Conservation (phyloP, 805 yeast genomes). For the Teunomyces barrocoloradensis region DNA sequence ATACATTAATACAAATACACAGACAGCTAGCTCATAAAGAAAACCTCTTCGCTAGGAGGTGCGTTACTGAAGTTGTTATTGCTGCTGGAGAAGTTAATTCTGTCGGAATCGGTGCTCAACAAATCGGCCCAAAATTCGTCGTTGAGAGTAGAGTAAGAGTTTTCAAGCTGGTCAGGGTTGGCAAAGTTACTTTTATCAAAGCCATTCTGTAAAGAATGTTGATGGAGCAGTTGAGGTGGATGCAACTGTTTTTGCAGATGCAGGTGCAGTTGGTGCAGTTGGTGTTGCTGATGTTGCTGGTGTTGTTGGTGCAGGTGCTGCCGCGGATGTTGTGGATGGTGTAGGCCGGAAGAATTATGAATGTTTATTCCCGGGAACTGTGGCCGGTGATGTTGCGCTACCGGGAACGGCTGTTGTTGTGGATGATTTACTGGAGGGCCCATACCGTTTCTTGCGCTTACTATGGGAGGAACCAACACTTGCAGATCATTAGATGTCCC, state of each 20-base stretch:
- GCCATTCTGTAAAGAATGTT: background rate
- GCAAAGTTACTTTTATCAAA: conserved; percentile 11
- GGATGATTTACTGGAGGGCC: background rate
- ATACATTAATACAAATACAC: background rate
- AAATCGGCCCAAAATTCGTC: conserved; percentile 75
- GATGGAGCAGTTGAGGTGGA: background rate
- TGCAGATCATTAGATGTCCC: background rate
- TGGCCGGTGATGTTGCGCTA: no score
- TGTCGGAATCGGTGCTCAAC: conserved; percentile 34
- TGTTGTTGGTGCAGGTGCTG: background rate
- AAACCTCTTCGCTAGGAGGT: conserved; percentile 23
- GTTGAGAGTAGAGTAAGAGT: conserved; percentile 53
- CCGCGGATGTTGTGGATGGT: background rate
- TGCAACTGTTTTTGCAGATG: background rate
- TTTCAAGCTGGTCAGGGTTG: conserved; percentile 39
- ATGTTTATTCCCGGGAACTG: no score
- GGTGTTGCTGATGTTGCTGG: background rate
- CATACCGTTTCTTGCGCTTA: background rate
- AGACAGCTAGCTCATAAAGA: conserved; percentile 18
- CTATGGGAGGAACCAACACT: background rate
- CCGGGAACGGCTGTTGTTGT: background rate
- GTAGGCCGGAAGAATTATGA: background rate
- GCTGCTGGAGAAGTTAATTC: conserved; percentile 31
- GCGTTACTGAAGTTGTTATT: conserved; percentile 10
- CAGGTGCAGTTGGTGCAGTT: background rate